Evolutionary conservation across 2,329 filamentous ascomycete species (phyloP).

Genomic region (Chrysoporthe cubensis): DNA sequence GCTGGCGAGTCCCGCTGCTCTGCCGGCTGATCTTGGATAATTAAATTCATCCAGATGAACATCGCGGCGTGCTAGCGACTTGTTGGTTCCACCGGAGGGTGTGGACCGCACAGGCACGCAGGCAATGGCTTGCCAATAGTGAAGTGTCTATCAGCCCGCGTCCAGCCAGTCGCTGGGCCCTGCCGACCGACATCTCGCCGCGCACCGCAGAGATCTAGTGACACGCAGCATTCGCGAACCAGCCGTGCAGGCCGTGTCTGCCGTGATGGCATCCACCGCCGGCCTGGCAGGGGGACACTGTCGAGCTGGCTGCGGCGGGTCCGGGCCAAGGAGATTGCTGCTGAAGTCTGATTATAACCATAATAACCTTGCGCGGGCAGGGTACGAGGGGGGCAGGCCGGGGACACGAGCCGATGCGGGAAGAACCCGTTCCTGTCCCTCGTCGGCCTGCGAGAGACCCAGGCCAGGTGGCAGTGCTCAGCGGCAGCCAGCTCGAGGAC

Average conservation of each 20-base stretch:
- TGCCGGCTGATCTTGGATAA: constrained; percentile 4
- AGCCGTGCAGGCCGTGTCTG: neutral
- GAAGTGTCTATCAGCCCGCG: neutral
- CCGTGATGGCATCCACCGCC: neutral
- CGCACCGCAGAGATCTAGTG: neutral
- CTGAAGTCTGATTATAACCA: constrained; percentile 6
- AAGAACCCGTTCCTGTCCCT: neutral
- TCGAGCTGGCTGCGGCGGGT: neutral
- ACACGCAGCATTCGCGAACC: neutral
- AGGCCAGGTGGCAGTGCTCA: neutral
- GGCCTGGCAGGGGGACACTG: neutral
- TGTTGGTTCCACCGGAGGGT: neutral
- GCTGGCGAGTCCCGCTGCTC: neutral
- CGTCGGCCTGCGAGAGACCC: neutral
- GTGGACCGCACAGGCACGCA: neutral
- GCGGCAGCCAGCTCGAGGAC: too few species aligned
- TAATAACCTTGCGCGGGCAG: neutral
- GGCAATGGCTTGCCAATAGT: constrained; percentile 15
- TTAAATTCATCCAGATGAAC: neutral
- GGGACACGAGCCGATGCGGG: neutral
- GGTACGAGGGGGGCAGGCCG: neutral
- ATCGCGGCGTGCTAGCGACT: neutral
- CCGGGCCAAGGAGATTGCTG: neutral
- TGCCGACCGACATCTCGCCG: neutral
- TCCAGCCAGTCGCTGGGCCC: too few species aligned